Evolutionary conservation across 345 rosid species (phyloP), one percentile per base, ranked within the genome.

Genomic region (Eucalyptus guilfoylei): DNA sequence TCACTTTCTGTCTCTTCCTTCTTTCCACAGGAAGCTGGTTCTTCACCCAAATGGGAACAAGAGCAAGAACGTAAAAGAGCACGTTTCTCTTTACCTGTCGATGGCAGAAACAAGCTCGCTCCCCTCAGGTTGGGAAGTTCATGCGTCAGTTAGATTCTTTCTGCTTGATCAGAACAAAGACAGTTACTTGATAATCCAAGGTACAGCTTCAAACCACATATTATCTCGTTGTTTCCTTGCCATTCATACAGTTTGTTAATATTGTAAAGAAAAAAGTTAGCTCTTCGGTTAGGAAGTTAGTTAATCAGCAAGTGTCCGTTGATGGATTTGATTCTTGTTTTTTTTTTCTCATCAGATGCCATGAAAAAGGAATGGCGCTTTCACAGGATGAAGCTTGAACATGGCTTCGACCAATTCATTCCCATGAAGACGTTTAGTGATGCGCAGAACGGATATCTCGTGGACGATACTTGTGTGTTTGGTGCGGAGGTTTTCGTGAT

Each of bases 21-120:
- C 12, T 47, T 28, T 81, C 44, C 24, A 23, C 83, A 95, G 97
- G 97, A 95, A 94, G 89, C 90, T 95, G 90, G 90, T 95, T 54
- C 91, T 95, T 80, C 87, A 93, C 88, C 96, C 97, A 69, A 93
- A 90, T 88, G 99, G 99, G 89, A 95, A 95, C 90, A 91, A 93
- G 91, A 92, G 89, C 94, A 95, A 93, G 93, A 91, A 93, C 32
- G 93, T 90, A 85, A 90, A 90, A 89, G 95, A 93, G 4, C 91
- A 95, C 67, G 83, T 95, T 11, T 96, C 97, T 81, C 32, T 94
- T 49, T 93, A 96, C 92, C 90, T 95, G 90, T 92, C 93, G 67
- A 90, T 93, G 42, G 93, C 88, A 1, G 94, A 93, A 90, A 85
- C 95, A 88, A 90, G 85, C 80, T 93, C 95, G 8, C 81, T 95